Percentiles rank a stretch among this genome's conserved stretches.
phyloP scores from a whole-genome alignment of 169 alveolate species.

The Eimeria necatrix region DNA sequence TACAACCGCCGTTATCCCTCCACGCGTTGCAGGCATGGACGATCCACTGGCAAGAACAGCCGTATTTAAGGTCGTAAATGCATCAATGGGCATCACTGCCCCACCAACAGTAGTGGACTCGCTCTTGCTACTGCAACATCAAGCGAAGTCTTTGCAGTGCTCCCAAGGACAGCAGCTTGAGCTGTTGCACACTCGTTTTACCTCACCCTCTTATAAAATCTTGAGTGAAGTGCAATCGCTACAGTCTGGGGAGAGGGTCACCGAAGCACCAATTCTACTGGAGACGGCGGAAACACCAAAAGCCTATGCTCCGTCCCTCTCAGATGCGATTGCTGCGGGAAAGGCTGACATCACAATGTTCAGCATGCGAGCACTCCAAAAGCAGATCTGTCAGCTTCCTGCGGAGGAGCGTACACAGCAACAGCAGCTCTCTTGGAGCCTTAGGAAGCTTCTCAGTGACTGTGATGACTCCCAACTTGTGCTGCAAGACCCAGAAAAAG shows the following conservation, averaged over 20 bases:
- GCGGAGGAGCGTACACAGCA: background rate
- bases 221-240: background rate
- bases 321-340: constrained; percentile 47
- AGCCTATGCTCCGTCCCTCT: background rate
- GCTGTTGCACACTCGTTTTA: background rate
- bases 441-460: background rate
- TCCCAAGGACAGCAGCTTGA: constrained; percentile 47
- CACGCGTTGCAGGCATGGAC: constrained; percentile 19
- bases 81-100: constrained; percentile 16
- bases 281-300: background rate
- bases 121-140: constrained; percentile 8
- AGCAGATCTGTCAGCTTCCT: background rate
- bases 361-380: constrained; percentile 12
- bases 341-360: constrained; percentile 20
- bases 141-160: background rate
- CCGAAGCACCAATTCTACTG: background rate
- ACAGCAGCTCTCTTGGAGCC: constrained; percentile 15
- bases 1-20: background rate
- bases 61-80: background rate
- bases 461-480: constrained; percentile 31
- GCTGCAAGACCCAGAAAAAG: background rate
- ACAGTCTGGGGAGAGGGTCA: background rate
- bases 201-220: background rate
- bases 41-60: background rate
- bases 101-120: constrained; percentile 46